phyloP scores from a whole-genome alignment of 768 basidiomycete genomes.

The Mycena venus region DNA sequence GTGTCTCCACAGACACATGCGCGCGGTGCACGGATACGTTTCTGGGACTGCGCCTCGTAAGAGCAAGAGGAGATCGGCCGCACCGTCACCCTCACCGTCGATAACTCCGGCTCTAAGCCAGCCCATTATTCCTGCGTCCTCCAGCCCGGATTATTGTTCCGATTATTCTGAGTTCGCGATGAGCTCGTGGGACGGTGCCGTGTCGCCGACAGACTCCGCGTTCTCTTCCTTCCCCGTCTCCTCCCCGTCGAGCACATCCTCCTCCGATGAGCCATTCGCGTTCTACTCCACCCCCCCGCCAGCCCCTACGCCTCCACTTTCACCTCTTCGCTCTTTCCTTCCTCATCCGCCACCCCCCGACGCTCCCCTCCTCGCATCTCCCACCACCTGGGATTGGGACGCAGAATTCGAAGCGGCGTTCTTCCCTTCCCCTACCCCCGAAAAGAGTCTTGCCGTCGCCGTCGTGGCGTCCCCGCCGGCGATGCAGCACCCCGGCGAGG shows the following conservation, averaged over 20 bases:
- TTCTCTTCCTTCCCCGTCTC: background rate
- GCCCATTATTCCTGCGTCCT: background rate
- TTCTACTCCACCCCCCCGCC: background rate
- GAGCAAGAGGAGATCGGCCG: background rate
- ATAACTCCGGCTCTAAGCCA: too few relatives aligned
- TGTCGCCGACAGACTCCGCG: background rate
- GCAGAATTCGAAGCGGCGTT: background rate
- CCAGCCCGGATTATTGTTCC: background rate
- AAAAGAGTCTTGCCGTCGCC: background rate
- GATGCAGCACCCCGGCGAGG: background rate
- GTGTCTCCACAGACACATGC: constrained; percentile 13
- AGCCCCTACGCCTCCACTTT: background rate
- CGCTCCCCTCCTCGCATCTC: background rate
- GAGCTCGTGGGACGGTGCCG: background rate
- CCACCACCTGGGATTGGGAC: background rate
- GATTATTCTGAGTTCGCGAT: background rate
- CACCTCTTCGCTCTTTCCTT: background rate
- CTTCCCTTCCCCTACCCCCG: too few relatives aligned
- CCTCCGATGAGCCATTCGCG: background rate
- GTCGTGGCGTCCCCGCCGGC: background rate
- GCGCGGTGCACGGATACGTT: background rate
- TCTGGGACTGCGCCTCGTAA: background rate
- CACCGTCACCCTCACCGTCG: background rate
- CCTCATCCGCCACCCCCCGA: background rate
- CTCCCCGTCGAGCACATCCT: background rate